These are phyloP conservation scores for Pseudocercospora pini-densiflorae DNA, from an alignment of 2,329 filamentous ascomycete species.

Conservation along the genomic window DNA sequence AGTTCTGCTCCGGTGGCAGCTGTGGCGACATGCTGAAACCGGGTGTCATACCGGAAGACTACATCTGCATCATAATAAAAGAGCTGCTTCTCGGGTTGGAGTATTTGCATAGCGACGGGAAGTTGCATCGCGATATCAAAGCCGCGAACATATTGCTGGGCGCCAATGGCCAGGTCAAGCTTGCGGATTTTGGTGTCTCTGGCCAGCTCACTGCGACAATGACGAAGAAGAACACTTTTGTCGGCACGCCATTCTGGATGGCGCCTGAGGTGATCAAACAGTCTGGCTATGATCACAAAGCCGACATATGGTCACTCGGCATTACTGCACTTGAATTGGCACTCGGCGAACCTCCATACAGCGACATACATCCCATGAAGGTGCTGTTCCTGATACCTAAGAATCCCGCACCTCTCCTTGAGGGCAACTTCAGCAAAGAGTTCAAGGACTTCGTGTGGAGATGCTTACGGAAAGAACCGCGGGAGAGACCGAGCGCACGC, in stretches of 20 bases:
- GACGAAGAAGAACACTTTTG: slow-evolving; percentile 99
- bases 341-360: slow-evolving; percentile 90
- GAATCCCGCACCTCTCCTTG: slow-evolving; percentile 79
- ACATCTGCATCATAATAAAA: slow-evolving; percentile 92
- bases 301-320: slow-evolving; percentile 95
- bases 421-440: slow-evolving; percentile 52
- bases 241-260: slow-evolving; percentile 99
- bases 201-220: slow-evolving; percentile 96
- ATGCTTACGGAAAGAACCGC: slow-evolving; percentile 86
- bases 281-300: slow-evolving; percentile 96
- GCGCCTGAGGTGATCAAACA: slow-evolving; percentile 98
- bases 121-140: slow-evolving; percentile 97
- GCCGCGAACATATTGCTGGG: slow-evolving; percentile 92
- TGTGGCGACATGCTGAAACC: slow-evolving; percentile 97
- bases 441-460: slow-evolving; percentile 60
- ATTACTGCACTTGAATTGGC: slow-evolving; percentile 93
- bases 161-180: slow-evolving; percentile 91
- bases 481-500: slow-evolving; percentile 82
- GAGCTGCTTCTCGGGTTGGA: slow-evolving; percentile 89
- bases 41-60: slow-evolving; percentile 87
- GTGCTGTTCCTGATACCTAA: slow-evolving; percentile 96
- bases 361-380: slow-evolving; percentile 98
- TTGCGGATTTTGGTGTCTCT: slow-evolving; percentile 96
- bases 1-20: slow-evolving; percentile 96
- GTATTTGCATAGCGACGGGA: slow-evolving; percentile 93